Conservation (phyloP, 192 early-diverging fungal genomes). For the Backusella parvicylindrica region DNA sequence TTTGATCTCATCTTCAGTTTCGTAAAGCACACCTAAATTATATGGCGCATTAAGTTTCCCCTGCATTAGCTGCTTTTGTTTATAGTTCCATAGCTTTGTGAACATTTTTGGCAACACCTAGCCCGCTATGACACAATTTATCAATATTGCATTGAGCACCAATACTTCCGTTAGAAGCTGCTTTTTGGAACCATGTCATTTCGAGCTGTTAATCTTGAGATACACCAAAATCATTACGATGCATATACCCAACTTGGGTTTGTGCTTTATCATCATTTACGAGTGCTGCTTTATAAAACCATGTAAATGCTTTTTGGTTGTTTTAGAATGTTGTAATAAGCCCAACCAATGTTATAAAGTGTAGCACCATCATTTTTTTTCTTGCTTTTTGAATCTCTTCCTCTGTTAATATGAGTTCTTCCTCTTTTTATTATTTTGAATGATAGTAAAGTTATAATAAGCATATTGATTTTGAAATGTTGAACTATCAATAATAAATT, state of each 20-base stretch:
- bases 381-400: not conserved
- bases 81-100: not conserved
- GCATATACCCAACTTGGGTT: too few relatives aligned
- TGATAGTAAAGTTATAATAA: not conserved
- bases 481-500: not conserved
- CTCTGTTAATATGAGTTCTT: not conserved
- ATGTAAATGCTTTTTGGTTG: not conserved
- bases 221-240: too few relatives aligned
- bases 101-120: not conserved
- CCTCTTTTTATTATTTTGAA: not conserved
- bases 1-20: not conserved
- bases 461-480: not conserved
- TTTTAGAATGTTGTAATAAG: not conserved
- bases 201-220: not conserved
- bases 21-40: not conserved
- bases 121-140: not conserved
- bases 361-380: not conserved
- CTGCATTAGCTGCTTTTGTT: not conserved
- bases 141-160: not conserved
- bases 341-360: not conserved
- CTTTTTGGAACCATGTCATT: not conserved
- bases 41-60: not conserved
- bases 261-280: not conserved
- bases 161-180: not conserved
- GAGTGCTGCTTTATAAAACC: not conserved